Conservation (phyloP, 164 flowering plant species). For the Magnolia kwangsiensis region DNA sequence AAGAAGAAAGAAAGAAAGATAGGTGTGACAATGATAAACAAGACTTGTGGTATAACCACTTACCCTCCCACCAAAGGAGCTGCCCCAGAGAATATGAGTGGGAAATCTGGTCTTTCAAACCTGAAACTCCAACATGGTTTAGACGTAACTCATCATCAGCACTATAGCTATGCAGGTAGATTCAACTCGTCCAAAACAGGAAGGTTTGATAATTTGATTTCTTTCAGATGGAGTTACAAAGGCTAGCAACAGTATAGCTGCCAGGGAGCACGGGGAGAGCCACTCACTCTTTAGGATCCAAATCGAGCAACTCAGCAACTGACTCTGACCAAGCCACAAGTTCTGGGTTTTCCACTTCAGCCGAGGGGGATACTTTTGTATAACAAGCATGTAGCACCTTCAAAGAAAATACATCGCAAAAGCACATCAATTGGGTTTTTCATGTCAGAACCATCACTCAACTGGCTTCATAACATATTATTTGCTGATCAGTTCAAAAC, state of each 20-base stretch:
- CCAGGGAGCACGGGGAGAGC: background rate
- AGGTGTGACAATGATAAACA: background rate
- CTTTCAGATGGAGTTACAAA: background rate
- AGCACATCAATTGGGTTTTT: background rate
- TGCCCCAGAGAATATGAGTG: slow-evolving; percentile 79
- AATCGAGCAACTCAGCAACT: slow-evolving; percentile 79
- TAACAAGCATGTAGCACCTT: slow-evolving; percentile 94
- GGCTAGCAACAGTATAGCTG: background rate
- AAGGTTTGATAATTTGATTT: background rate
- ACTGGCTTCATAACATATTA: background rate
- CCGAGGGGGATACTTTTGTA: slow-evolving; percentile 82
- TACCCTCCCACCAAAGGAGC: slow-evolving; percentile 74
- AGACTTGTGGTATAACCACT: slow-evolving; percentile 25
- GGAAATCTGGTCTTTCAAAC: slow-evolving; percentile 85
- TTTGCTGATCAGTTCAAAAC: background rate
- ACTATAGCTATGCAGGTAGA: too few species aligned
- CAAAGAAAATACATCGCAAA: slow-evolving; percentile 7
- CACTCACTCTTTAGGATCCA: slow-evolving; percentile 92
- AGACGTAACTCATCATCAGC: background rate
- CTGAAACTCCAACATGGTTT: slow-evolving; percentile 39
- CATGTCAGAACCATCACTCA: background rate
- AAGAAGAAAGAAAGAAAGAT: background rate
- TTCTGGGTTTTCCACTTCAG: slow-evolving; percentile 81
- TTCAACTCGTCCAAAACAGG: background rate
- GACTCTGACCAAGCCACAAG: slow-evolving; percentile 93